Evolutionary conservation across 73 alveolate species (phyloP), one percentile per base, ranked within the genome.

Genomic region (Paramecium primaurelia): DNA sequence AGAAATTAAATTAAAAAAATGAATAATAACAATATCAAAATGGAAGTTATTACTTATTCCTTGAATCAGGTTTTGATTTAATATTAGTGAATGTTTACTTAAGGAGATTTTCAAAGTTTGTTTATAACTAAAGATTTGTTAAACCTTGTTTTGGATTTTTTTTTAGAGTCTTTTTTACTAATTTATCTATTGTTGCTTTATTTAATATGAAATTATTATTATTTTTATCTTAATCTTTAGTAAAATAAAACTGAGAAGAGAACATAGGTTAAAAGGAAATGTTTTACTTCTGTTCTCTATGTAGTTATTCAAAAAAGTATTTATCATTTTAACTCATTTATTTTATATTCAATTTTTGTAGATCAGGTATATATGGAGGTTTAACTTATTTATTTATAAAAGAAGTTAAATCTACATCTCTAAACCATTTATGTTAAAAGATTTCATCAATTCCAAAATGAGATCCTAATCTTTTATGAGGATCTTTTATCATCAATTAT

Each of bases 351-450:
- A 80, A 8, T 47, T 47, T 80, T 44, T 14, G 26, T 47, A 80
- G 22, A 80, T 89, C 88, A 8, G 94, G 94, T 5, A 71, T 73
- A 14, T 59, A 89, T 30, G 94, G 94, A 38, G 94, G 94, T 32
- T 71, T 25, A 40, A 89, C 88, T 89, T 89, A 58, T 71, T 85
- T 89, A 10, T 64, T 18, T 12, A 58, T 89, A 71, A 45, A 89
- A 1, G 75, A 44, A 9, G 18, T 25, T 34, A 77, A 26, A 71
- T 89, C 88, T 37, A 89, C 54, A 14, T 71, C 92, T 28, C 49
- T 71, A 69, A 89, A 89, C 94, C 94, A 89, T 32, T 42, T 84
- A 22, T 89, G 94, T 40, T 59, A 59, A 22, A 89, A 47, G 11
- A 89, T 71, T 18, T 89, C 94, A 28, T 49, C 85, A 0, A 83